These are phyloP conservation scores for Pyrus betulifolia DNA, from an alignment of 306 rosid species.

Conservation along the genomic window DNA sequence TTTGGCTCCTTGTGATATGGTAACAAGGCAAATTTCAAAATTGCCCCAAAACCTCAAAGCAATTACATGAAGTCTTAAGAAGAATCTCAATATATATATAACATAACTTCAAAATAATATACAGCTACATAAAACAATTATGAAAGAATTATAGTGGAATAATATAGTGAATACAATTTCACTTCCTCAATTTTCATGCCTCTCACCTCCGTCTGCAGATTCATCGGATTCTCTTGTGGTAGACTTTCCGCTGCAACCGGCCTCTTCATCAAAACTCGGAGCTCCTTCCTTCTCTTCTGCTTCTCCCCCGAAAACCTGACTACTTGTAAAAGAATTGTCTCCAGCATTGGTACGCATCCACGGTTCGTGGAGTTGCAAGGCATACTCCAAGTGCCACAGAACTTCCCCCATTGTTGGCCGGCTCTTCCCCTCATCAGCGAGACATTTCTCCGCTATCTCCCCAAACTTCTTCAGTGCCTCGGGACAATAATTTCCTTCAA, in stretches of 20 bases:
- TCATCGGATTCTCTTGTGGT: conserved; percentile 15
- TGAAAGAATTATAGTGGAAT: conserved; percentile 43
- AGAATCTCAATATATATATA: too few relatives aligned
- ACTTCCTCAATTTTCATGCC: conserved; percentile 9
- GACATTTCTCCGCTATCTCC: conserved; percentile 89
- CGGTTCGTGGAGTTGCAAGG: conserved; percentile 82
- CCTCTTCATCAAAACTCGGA: conserved; percentile 21
- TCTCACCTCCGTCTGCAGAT: conserved; percentile 20
- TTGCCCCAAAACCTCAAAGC: neutral
- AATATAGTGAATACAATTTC: neutral
- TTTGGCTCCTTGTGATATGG: neutral
- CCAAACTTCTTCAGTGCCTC: conserved; percentile 70
- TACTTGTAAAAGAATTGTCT: conserved; percentile 42
- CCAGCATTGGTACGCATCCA: conserved; percentile 43
- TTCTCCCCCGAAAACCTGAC: conserved; percentile 31
- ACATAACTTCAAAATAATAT: neutral
- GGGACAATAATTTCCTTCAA: conserved; percentile 45
- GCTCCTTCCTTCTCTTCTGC: conserved; percentile 22
- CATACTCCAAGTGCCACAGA: conserved; percentile 86
- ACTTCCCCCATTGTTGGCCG: conserved; percentile 96
- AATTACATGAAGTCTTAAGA: neutral
- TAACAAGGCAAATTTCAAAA: neutral
- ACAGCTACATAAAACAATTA: conserved; percentile 32
- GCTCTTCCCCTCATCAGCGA: conserved; percentile 81
- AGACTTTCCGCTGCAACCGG: conserved; percentile 21